A percentile compares a stretch with the other conserved stretches of the same genome.
These are phyloP conservation scores for Fimicolochytrium jonesii DNA, from an alignment of 192 early-diverging fungal genomes.

Conservation along the genomic window DNA sequence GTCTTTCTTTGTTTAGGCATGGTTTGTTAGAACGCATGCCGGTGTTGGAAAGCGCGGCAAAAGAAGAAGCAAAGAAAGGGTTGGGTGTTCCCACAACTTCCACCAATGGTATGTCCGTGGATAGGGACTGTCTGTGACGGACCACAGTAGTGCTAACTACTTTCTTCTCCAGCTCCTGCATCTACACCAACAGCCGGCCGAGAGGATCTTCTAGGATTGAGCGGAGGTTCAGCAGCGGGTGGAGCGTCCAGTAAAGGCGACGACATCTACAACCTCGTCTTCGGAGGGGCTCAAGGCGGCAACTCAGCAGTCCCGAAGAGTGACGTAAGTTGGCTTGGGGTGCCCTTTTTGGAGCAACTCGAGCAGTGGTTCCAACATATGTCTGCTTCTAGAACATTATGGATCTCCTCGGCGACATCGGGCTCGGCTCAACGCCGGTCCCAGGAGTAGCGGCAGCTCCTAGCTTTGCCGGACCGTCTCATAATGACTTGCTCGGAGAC, in stretches of 20 bases:
- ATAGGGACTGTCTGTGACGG: too few relatives aligned
- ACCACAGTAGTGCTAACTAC: too few relatives aligned
- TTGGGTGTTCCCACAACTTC: slow-evolving; percentile 26
- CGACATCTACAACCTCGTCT: slow-evolving; percentile 40
- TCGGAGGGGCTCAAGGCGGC: slow-evolving; percentile 24
- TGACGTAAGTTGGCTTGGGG: slow-evolving; percentile 25
- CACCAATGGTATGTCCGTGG: background rate
- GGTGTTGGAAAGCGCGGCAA: slow-evolving; percentile 56
- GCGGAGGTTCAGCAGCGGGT: slow-evolving; percentile 12
- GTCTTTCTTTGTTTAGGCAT: too few relatives aligned
- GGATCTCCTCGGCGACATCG: slow-evolving; percentile 55
- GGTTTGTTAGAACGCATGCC: slow-evolving; percentile 87
- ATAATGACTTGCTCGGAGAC: slow-evolving; percentile 50
- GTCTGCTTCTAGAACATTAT: slow-evolving; percentile 44
- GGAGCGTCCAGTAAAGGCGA: background rate
- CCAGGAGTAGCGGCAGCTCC: background rate
- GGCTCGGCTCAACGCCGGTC: slow-evolving; percentile 23
- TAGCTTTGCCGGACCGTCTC: background rate
- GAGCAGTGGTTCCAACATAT: background rate
- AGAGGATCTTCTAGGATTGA: slow-evolving; percentile 21
- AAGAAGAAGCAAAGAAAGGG: slow-evolving; percentile 48
- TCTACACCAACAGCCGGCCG: too few relatives aligned
- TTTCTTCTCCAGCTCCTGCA: too few relatives aligned
- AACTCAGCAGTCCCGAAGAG: slow-evolving; percentile 21
- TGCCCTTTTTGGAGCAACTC: slow-evolving; percentile 4